Base-by-base conservation (phyloP, 2,329 filamentous ascomycete species). In the Neofusicoccum sp. region DNA sequence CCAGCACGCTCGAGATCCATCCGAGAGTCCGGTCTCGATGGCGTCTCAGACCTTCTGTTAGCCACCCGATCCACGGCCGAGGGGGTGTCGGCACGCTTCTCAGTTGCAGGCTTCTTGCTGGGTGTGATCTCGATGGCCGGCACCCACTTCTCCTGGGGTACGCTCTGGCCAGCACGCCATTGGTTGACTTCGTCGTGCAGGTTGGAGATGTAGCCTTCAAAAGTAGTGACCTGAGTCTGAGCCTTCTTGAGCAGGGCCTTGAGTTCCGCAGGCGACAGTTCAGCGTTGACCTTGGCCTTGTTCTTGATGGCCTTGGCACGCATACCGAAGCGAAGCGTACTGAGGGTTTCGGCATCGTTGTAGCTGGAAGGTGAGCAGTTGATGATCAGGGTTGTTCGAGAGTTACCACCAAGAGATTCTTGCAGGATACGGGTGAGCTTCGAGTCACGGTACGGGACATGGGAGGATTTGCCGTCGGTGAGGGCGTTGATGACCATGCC, bases 351-450 rank as follows among this genome's bases (percentile, higher is more conserved):
- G 59, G 88, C 86, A 78, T 97, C 93, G 80, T 99, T 98, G 81
- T 98, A 98, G 73, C 91, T 96, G 79, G 91, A 96, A 1, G 95
- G 95, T n/a, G 95, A 98, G 75, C 93, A 97, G 76, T 98, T 98
- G 82, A 99, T 96, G 70, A 99, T 97, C 63, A 99, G 84, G 0
- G 95, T 97, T n/a, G 95, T 99, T 68, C 93, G 84, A 70, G 93
- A 97, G 80, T 99, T 99, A 80, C 95, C 95, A 79, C 95, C 95
- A 51, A 99, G 83, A 63, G 91, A 96, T 76, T 98, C 95, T 86
- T 99, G 95, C 65, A 99, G 77, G 66, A 99, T 98, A 76, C 95
- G 87, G 9, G 95, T 99, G 71, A 99, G 87, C 77, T 98, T 98
- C 48, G 93, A 98, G 78, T 99, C 95, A 83, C 95, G 89, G 76